Conservation (phyloP, 768 basidiomycete species). For the Russula abietina region DNA sequence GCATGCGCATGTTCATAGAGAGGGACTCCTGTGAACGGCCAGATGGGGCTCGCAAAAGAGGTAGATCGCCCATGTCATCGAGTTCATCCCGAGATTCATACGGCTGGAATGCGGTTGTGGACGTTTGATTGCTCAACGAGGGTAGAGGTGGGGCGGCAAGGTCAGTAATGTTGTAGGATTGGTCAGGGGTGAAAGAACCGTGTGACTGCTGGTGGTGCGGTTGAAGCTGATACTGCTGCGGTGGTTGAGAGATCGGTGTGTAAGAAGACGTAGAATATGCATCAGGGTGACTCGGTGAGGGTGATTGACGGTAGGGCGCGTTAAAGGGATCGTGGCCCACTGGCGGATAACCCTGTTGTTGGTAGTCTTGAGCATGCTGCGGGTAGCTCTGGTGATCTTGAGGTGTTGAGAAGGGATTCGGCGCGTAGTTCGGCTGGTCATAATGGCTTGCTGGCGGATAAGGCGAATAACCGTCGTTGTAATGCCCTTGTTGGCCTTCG, state of each 20-base stretch:
- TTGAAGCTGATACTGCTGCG: neutral
- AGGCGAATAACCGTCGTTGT: constrained; percentile 62
- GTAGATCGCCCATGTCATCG: constrained; percentile 58
- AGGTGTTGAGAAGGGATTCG: constrained; percentile 41
- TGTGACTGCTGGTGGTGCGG: neutral
- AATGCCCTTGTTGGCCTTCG: constrained; percentile 54
- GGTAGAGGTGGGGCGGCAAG: constrained; percentile 22
- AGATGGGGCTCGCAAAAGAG: constrained; percentile 41
- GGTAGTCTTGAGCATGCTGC: constrained; percentile 17
- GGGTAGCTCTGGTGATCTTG: constrained; percentile 20
- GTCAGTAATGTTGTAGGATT: constrained; percentile 18
- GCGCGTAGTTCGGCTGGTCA: constrained; percentile 33
- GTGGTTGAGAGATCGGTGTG: constrained; percentile 14
- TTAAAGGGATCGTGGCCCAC: constrained; percentile 21
- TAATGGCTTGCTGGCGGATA: constrained; percentile 36
- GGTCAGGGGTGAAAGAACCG: neutral
- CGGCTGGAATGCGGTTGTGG: constrained; percentile 22
- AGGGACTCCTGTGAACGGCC: constrained; percentile 20
- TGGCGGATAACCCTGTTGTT: constrained; percentile 25
- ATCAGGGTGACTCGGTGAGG: constrained; percentile 28
- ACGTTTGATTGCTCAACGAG: constrained; percentile 12
- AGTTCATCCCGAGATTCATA: constrained; percentile 32
- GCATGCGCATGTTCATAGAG: constrained; percentile 37
- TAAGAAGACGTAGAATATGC: constrained; percentile 13
- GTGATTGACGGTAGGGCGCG: constrained; percentile 25